Base-by-base conservation (phyloP, 139 green algal genomes). In the Micractinium conductrix region DNA sequence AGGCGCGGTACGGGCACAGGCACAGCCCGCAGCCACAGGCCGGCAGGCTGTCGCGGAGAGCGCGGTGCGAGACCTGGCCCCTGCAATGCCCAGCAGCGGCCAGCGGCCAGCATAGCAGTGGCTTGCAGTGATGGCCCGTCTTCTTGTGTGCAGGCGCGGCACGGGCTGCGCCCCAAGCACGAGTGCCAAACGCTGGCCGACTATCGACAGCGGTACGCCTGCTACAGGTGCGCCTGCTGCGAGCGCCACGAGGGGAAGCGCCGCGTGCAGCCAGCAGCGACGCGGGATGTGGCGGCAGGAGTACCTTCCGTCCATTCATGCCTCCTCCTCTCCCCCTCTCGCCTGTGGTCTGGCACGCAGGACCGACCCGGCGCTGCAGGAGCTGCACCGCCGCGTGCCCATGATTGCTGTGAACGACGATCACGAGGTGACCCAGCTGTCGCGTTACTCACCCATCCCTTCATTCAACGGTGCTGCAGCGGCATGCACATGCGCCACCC, bases 111-210 rank as follows among this genome's bases (percentile, higher is more conserved):
- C n/a, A n/a, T n/a, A n/a, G n/a, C n/a, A n/a, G n/a, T n/a, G n/a
- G n/a, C n/a, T n/a, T n/a, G n/a, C n/a, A n/a, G n/a, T n/a, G n/a
- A n/a, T n/a, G n/a, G n/a, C n/a, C 58, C 58, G 1, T 45, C 24
- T 21, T 9, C 35, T 1, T 35, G 35, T 10, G 43, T 80, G 9
- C 12, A 45, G 55, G 76, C 78, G 2, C 60, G 74, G 53, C 60
- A 84, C n/a, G 84, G 84, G 38, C 70, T 87, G 74, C 74, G 60
- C 35, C 84, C 84, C 53, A 84, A 87, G 84, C 74, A 87, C 69
- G n/a, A 40, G 28, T 84, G 74, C 69, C 48, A 58, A 28, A 73
- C 78, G 21, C 84, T 87, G 42, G 48, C 76, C 1, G 81, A 86
- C 81, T 86, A 78, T 58, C 71, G 81, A 5, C 35, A 71, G 43